phyloP scores from a whole-genome alignment of 2,329 filamentous ascomycete species.

The Colletotrichum acutatum region DNA sequence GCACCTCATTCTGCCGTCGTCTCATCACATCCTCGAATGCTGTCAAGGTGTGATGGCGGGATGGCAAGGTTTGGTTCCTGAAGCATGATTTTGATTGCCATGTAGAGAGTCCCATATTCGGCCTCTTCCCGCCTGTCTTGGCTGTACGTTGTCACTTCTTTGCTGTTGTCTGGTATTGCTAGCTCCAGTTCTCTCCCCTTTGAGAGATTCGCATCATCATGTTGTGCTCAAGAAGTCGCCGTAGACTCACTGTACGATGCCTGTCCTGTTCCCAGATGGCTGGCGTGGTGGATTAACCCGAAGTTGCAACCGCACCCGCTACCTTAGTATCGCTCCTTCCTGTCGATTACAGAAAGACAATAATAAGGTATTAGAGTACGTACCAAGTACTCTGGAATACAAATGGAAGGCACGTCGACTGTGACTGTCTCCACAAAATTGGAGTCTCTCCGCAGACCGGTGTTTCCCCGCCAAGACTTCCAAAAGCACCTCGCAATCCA shows the following conservation, averaged over 20 bases:
- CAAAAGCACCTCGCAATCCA: slow-evolving; percentile 10
- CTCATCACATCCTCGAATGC: slow-evolving; percentile 16
- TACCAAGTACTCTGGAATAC: slow-evolving; percentile 11
- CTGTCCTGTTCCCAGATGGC: slow-evolving; percentile 4
- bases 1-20: slow-evolving; percentile 6
- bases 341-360: background rate
- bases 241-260: background rate
- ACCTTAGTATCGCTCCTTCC: background rate
- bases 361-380: slow-evolving; percentile 13
- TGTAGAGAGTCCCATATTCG: background rate
- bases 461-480: slow-evolving; percentile 25
- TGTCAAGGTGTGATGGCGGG: slow-evolving; percentile 8
- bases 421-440: slow-evolving; percentile 1
- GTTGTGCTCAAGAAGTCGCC: background rate
- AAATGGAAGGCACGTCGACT: background rate
- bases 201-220: background rate
- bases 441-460: slow-evolving; percentile 14
- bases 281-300: slow-evolving; percentile 15
- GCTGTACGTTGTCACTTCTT: background rate
- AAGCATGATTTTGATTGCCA: background rate
- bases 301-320: slow-evolving; percentile 13
- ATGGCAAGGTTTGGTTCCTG: background rate
- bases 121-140: background rate
- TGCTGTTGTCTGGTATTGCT: background rate
- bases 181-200: background rate